Percentiles rank a stretch among this genome's conserved stretches.
These are phyloP conservation scores for Pelargonium fulgidum DNA, from an alignment of 441 rosid species.

Conservation along the genomic window DNA sequence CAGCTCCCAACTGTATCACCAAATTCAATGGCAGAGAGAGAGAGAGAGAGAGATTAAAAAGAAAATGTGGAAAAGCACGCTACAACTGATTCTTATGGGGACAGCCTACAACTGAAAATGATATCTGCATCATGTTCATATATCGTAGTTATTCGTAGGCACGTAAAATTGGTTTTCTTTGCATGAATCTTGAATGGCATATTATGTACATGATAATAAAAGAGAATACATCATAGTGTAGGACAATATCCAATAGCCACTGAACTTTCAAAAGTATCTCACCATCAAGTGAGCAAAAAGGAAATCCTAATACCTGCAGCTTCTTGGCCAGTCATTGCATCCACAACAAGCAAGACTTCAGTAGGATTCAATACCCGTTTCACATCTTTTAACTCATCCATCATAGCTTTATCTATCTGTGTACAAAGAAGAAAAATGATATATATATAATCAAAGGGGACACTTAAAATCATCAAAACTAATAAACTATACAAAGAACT, in stretches of 20 bases:
- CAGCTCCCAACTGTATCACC: background rate
- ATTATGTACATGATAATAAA: background rate
- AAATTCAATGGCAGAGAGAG: background rate
- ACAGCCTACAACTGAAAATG: background rate
- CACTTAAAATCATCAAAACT: constrained; percentile 10
- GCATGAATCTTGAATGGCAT: background rate
- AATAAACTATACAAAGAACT: constrained; percentile 11
- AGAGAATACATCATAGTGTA: background rate
- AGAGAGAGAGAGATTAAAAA: background rate
- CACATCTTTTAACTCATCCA: constrained; percentile 95
- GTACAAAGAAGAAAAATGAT: constrained; percentile 21
- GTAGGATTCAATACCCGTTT: constrained; percentile 76
- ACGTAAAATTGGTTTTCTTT: background rate
- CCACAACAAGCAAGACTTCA: constrained; percentile 94
- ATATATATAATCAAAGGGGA: constrained; percentile 10
- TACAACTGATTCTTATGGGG: background rate
- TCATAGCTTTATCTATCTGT: constrained; percentile 93
- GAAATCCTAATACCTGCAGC: constrained; percentile 65
- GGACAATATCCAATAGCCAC: background rate
- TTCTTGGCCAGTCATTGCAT: constrained; percentile 99
- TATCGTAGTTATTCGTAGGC: background rate
- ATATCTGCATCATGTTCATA: background rate
- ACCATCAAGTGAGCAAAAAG: constrained; percentile 3
- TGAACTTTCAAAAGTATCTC: background rate
- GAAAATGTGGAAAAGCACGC: background rate